Conservation (phyloP, 495 filamentous ascomycete species). For the Xylaria bambusicola region DNA sequence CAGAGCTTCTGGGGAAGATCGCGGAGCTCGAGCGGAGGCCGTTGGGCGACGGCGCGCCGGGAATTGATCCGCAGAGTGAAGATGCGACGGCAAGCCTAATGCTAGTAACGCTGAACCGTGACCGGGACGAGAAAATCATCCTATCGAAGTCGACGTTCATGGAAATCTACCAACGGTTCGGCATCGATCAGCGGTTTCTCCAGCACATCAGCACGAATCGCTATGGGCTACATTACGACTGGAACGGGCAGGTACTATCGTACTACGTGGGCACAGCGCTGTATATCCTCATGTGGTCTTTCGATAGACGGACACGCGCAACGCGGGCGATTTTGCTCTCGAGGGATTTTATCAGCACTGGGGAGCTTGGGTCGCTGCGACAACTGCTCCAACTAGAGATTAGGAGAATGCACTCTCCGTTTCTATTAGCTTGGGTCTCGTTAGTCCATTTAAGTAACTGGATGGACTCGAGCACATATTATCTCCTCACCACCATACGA, state of each 20-base stretch:
- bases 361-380: slow-evolving; percentile 19
- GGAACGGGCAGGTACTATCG: slow-evolving; percentile 8
- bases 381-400: slow-evolving; percentile 19
- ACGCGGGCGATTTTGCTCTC: slow-evolving; percentile 26
- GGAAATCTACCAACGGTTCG: not conserved
- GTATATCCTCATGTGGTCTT: slow-evolving; percentile 31
- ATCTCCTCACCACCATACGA: slow-evolving; percentile 24
- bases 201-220: slow-evolving; percentile 10
- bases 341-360: slow-evolving; percentile 16
- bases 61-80: no score
- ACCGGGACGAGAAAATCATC: slow-evolving; percentile 7
- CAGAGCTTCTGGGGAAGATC: not conserved
- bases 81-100: slow-evolving; percentile 43
- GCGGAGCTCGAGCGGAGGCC: not conserved
- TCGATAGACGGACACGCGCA: slow-evolving; percentile 9
- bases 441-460: slow-evolving; percentile 8
- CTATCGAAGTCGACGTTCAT: not conserved
- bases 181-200: slow-evolving; percentile 2
- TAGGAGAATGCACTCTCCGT: slow-evolving; percentile 17
- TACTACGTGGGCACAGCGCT: slow-evolving; percentile 30
- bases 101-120: slow-evolving; percentile 52
- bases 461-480: slow-evolving; percentile 24
- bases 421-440: slow-evolving; percentile 24
- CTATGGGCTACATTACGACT: slow-evolving; percentile 7
- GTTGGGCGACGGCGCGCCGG: not conserved